Evolutionary conservation across 1,139 yeast species (phyloP).

Genomic region (Protomyces inouyei): DNA sequence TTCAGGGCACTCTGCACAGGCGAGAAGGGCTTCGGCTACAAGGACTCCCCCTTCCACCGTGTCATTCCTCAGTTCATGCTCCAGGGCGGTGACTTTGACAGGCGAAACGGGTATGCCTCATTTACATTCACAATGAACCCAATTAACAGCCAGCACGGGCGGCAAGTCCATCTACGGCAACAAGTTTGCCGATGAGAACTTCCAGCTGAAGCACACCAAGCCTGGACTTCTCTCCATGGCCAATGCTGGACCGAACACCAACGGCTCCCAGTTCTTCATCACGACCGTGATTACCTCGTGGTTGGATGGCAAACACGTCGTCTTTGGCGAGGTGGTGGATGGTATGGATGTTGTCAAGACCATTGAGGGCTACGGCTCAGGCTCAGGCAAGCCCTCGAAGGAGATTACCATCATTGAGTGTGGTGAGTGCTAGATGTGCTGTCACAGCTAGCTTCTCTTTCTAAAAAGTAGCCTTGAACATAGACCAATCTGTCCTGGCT

Average conservation of each 20-base stretch:
- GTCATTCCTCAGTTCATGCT: constrained; percentile 94
- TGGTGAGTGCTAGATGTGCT: constrained; percentile 45
- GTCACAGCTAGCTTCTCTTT: not conserved
- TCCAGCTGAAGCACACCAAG: constrained; percentile 71
- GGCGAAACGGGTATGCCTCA: constrained; percentile 35
- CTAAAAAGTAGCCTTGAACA: not conserved
- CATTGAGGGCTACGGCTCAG: constrained; percentile 81
- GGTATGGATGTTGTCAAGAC: constrained; percentile 89
- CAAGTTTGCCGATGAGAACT: constrained; percentile 95
- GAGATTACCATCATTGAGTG: constrained; percentile 72
- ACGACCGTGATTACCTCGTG: constrained; percentile 94
- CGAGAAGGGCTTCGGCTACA: constrained; percentile 95
- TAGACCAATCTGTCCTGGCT: not conserved
- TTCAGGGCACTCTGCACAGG: constrained; percentile 97
- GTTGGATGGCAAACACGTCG: constrained; percentile 99
- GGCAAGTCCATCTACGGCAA: constrained; percentile 98
- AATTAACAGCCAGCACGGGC: constrained; percentile 77
- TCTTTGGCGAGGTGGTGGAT: constrained; percentile 91
- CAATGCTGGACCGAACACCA: constrained; percentile 99
- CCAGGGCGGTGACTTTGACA: constrained; percentile 78
- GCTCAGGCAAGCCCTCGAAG: constrained; percentile 75
- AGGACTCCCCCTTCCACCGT: constrained; percentile 92
- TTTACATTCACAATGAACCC: not conserved
- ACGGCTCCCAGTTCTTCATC: constrained; percentile 98
- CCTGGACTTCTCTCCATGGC: constrained; percentile 99